Conservation (phyloP, 2,329 filamentous ascomycete genomes). For the Colletotrichum euphorbiae region DNA sequence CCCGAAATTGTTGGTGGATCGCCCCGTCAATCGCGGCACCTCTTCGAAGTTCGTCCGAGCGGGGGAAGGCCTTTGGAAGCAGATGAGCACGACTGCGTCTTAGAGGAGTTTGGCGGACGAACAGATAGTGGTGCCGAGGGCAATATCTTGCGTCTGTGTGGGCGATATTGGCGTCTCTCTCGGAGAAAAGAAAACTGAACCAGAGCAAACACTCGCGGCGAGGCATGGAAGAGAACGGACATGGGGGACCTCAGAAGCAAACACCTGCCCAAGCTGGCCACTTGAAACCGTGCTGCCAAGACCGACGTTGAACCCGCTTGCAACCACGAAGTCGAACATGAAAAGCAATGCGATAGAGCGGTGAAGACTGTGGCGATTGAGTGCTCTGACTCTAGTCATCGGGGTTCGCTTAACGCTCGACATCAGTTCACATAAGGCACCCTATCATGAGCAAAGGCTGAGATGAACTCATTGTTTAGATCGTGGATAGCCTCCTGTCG, state of each 20-base stretch:
- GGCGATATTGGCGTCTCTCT: neutral
- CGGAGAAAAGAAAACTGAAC: slow-evolving; percentile 15
- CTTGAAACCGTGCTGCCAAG: slow-evolving; percentile 12
- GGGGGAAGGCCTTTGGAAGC: neutral
- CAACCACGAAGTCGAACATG: neutral
- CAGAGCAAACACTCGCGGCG: neutral
- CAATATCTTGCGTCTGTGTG: neutral
- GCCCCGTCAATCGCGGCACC: slow-evolving; percentile 9
- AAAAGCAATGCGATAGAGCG: slow-evolving; percentile 20
- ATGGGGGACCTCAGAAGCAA: neutral
- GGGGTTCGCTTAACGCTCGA: slow-evolving; percentile 5
- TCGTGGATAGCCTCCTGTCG: slow-evolving; percentile 1
- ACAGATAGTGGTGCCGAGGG: neutral
- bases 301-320: neutral
- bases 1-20: slow-evolving; percentile 37
- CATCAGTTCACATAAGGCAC: neutral
- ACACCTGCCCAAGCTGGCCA: slow-evolving; percentile 13
- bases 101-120: neutral
- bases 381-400: slow-evolving; percentile 12
- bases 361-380: slow-evolving; percentile 1
- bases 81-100: slow-evolving; percentile 5
- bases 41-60: too few species aligned
- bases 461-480: neutral
- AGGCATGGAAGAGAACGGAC: neutral
- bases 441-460: neutral